Evolutionary conservation across 768 basidiomycete genomes (phyloP).

Genomic region (Mycena capillaripes): DNA sequence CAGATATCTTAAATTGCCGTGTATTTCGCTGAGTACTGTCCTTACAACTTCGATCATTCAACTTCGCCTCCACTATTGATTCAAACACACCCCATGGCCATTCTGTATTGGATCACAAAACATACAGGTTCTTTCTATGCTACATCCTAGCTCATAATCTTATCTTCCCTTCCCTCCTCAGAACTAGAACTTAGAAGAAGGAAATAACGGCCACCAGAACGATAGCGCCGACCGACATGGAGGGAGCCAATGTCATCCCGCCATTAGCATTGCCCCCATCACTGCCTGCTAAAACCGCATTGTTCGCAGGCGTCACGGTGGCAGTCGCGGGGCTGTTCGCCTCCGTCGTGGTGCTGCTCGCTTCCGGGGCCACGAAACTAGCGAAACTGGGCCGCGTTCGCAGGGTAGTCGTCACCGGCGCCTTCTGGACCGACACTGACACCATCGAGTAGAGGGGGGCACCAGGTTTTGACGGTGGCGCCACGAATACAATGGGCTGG

Average conservation of each 20-base stretch:
- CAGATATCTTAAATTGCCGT: no score
- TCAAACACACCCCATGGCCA: neutral
- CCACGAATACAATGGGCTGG: neutral
- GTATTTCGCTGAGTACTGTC: no score
- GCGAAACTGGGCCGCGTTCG: neutral
- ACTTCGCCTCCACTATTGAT: no score
- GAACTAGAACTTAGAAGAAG: neutral
- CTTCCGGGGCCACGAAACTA: constrained; percentile 3
- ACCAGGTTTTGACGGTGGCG: neutral
- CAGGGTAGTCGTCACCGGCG: neutral
- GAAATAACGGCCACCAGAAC: neutral
- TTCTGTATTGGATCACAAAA: neutral
- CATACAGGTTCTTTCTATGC: neutral
- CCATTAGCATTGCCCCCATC: neutral
- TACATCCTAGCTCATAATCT: neutral
- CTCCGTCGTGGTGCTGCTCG: neutral
- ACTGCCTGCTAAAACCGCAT: neutral
- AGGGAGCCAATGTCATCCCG: neutral
- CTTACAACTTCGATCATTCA: no score
- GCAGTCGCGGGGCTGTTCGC: neutral
- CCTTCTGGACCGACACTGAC: neutral
- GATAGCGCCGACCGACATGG: constrained; percentile 1
- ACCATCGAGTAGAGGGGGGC: neutral
- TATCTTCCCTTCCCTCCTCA: neutral
- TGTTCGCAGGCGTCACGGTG: neutral